A percentile compares a stretch with the other conserved stretches of the same genome.
phyloP scores from a whole-genome alignment of 345 rosid species.

The Excoecaria cochinchinensis region DNA sequence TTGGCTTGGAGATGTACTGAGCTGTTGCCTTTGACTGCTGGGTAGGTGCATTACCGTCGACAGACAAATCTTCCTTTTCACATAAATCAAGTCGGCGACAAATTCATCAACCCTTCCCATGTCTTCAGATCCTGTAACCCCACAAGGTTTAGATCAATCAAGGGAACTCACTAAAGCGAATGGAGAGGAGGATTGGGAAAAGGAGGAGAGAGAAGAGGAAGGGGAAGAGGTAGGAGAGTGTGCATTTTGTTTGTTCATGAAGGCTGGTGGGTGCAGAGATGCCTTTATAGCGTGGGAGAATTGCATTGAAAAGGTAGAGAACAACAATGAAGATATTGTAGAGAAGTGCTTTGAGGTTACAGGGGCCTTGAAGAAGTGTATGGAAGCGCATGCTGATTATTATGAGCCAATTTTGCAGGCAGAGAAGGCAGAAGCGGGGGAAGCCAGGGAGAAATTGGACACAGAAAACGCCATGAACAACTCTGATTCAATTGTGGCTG shows the following conservation, averaged over 20 bases:
- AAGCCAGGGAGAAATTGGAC: slow-evolving; percentile 21
- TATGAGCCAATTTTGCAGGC: slow-evolving; percentile 76
- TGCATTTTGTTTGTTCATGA: slow-evolving; percentile 89
- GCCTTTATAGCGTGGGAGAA: slow-evolving; percentile 71
- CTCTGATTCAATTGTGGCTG: background rate
- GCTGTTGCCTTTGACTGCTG: background rate
- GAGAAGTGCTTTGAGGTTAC: slow-evolving; percentile 73
- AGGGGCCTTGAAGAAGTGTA: slow-evolving; percentile 59
- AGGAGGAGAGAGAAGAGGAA: slow-evolving; percentile 16
- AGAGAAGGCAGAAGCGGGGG: slow-evolving; percentile 68
- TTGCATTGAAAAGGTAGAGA: slow-evolving; percentile 69
- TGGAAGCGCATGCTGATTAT: slow-evolving; percentile 76
- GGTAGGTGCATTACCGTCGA: background rate
- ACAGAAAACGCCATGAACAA: background rate
- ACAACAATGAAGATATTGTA: slow-evolving; percentile 62
- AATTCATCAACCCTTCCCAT: background rate
- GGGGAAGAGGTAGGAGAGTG: slow-evolving; percentile 73
- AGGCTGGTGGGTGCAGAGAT: slow-evolving; percentile 87
- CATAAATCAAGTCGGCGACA: background rate
- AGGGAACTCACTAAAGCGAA: background rate
- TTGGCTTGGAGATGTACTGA: background rate
- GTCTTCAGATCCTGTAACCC: slow-evolving; percentile 15
- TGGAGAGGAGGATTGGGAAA: background rate
- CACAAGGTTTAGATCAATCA: background rate
- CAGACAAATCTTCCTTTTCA: background rate